These are phyloP conservation scores for Globisporangium rhizosaccharum DNA, from an alignment of 352 stramenopile genomes.

Conservation along the genomic window DNA sequence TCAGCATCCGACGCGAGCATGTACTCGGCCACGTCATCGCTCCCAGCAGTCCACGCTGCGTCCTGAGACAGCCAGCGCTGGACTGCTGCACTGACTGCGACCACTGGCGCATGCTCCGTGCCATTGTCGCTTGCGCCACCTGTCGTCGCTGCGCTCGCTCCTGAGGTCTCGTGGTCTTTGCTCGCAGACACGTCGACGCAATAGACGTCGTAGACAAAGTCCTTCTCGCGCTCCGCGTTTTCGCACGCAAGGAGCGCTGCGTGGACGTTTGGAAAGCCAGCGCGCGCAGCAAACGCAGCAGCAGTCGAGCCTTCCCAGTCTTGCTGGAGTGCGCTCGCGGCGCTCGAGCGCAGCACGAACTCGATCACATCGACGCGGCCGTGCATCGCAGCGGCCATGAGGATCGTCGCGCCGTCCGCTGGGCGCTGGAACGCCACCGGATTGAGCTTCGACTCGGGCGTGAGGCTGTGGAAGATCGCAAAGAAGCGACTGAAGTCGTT, in stretches of 20 bases:
- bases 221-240: constrained; percentile 66
- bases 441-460: constrained; percentile 34
- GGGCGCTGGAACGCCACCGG: constrained; percentile 61
- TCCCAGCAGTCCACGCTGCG: constrained; percentile 25
- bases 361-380: constrained; percentile 80
- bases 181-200: constrained; percentile 67
- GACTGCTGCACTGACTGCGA: constrained; percentile 73
- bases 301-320: constrained; percentile 62
- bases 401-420: constrained; percentile 60
- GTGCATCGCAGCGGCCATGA: constrained; percentile 76
- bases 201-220: constrained; percentile 85
- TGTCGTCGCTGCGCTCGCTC: background rate
- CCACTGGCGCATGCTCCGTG: constrained; percentile 30
- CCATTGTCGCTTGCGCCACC: constrained; percentile 12
- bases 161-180: constrained; percentile 16
- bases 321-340: constrained; percentile 44
- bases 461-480: constrained; percentile 38
- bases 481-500: constrained; percentile 85
- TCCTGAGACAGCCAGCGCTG: constrained; percentile 77
- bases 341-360: constrained; percentile 39
- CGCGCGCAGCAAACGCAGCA: constrained; percentile 48
- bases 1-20: constrained; percentile 76
- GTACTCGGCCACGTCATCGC: constrained; percentile 63
- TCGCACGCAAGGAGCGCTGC: constrained; percentile 67
- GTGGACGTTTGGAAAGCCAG: constrained; percentile 52